These are phyloP conservation scores for Zancudomyces culisetae DNA, from an alignment of 371 early-diverging fungal species.

Conservation along the genomic window DNA sequence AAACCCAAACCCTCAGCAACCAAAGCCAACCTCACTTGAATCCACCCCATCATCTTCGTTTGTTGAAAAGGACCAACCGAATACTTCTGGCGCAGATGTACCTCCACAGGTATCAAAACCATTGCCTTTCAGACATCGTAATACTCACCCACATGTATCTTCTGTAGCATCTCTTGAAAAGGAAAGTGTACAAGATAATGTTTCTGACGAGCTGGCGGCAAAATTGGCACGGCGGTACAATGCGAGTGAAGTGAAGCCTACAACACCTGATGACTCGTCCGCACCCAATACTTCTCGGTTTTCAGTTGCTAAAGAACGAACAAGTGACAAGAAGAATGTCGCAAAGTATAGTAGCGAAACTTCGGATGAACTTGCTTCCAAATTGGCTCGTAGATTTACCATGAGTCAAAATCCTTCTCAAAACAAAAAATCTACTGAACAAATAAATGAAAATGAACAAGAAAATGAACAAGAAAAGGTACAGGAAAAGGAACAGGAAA, in stretches of 20 bases:
- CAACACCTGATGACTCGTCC: not conserved
- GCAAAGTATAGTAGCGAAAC: not conserved
- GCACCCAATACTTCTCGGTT: not conserved
- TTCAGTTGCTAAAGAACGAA: not conserved
- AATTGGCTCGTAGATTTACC: not conserved
- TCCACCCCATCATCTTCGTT: not conserved
- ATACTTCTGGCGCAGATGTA: not conserved
- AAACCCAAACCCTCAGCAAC: not conserved
- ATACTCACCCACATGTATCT: no score
- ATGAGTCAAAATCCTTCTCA: not conserved
- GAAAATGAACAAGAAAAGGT: not conserved
- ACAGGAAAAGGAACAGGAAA: constrained; percentile 5
- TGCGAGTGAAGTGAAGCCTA: not conserved
- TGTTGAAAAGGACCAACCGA: no score
- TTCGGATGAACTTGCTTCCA: not conserved
- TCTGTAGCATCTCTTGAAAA: no score
- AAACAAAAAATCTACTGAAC: not conserved
- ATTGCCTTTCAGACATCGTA: no score
- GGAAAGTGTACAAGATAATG: no score
- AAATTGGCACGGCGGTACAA: constrained; percentile 3
- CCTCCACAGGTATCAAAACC: not conserved
- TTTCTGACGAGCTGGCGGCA: constrained; percentile 2
- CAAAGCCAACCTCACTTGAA: not conserved
- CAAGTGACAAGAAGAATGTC: not conserved
- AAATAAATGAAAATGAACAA: not conserved